Conservation (phyloP, 805 yeast species). For the Candida suzukii region DNA sequence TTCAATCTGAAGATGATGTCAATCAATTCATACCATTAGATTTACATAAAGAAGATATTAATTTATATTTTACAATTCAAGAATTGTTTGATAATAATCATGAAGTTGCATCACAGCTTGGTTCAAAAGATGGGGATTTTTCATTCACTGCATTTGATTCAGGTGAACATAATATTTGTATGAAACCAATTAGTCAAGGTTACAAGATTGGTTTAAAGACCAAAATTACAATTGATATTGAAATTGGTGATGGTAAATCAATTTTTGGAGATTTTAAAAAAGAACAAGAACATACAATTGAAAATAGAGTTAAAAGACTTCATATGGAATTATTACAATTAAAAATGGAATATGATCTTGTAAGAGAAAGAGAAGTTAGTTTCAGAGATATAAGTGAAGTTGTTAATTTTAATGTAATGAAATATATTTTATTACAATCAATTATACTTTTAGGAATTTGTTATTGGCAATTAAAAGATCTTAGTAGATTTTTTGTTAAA, state of each 20-base stretch:
- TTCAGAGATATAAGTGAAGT: constrained; percentile 75
- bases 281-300: constrained; percentile 37
- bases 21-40: background rate
- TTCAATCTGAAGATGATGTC: constrained; percentile 22
- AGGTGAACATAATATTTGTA: constrained; percentile 82
- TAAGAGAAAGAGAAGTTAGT: constrained; percentile 61
- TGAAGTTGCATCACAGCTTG: constrained; percentile 63
- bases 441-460: constrained; percentile 63
- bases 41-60: constrained; percentile 5
- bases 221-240: constrained; percentile 61
- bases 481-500: constrained; percentile 78
- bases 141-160: constrained; percentile 75
- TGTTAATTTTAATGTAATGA: constrained; percentile 65
- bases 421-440: constrained; percentile 71
- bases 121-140: constrained; percentile 56
- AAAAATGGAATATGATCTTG: constrained; percentile 55
- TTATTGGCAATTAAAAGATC: constrained; percentile 66
- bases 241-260: constrained; percentile 55
- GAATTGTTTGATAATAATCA: constrained; percentile 83
- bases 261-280: constrained; percentile 57
- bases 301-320: constrained; percentile 49
- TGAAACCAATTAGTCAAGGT: constrained; percentile 33
- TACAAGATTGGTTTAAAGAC: constrained; percentile 41
- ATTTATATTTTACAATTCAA: constrained; percentile 21
- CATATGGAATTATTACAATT: constrained; percentile 51